Conservation (phyloP, 2,329 filamentous ascomycete genomes). For the Zymoseptoria ardabiliae region DNA sequence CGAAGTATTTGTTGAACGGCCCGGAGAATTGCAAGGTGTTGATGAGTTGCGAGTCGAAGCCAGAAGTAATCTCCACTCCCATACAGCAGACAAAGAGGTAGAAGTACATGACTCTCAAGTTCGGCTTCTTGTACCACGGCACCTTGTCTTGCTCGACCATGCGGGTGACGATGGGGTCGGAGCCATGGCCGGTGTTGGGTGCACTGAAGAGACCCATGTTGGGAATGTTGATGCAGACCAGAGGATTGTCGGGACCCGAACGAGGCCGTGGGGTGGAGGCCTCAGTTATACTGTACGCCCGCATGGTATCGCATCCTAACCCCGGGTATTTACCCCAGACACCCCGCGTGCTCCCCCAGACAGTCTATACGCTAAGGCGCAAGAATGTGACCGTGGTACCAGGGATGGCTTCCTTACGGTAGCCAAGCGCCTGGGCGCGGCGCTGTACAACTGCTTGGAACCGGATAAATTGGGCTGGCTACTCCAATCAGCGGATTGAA, state of each 20-base stretch:
- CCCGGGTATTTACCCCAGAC: background rate
- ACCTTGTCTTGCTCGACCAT: conserved; percentile 35
- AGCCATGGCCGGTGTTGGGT: background rate
- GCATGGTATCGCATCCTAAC: background rate
- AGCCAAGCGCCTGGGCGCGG: background rate
- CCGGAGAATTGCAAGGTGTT: conserved; percentile 15
- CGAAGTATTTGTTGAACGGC: conserved; percentile 32
- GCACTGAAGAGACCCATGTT: background rate
- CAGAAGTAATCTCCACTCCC: conserved; percentile 56
- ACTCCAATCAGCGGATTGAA: background rate
- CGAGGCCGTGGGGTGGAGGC: background rate
- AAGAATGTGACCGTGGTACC: background rate
- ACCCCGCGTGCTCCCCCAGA: background rate
- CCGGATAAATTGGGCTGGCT: background rate
- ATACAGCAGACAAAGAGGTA: conserved; percentile 54
- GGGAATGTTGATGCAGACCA: background rate
- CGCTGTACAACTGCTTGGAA: background rate
- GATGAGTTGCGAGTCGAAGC: conserved; percentile 48
- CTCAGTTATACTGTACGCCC: background rate
- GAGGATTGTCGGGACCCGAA: background rate
- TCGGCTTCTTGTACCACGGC: conserved; percentile 53
- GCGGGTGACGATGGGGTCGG: conserved; percentile 19
- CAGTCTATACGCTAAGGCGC: background rate
- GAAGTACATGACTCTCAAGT: conserved; percentile 50
- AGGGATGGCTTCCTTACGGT: background rate